Evolutionary conservation across 1,284 basidiomycete species (phyloP).

Genomic region (Phlebopus sp.): DNA sequence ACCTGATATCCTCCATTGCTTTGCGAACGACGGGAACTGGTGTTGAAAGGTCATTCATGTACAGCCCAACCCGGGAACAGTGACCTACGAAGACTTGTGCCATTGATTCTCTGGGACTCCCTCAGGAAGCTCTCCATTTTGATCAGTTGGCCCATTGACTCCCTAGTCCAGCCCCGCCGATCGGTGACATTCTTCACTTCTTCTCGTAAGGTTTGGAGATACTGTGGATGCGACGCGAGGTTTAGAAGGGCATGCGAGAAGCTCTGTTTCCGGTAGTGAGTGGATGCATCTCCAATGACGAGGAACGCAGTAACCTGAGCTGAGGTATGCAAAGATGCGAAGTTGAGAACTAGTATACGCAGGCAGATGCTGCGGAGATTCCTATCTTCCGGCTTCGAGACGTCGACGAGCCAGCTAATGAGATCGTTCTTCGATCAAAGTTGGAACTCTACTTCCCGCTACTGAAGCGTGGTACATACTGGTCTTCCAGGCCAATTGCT

Average conservation of each 20-base stretch:
- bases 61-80: background rate
- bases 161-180: constrained; percentile 37
- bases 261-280: constrained; percentile 23
- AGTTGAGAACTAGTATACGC: constrained; percentile 43
- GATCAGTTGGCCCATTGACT: constrained; percentile 32
- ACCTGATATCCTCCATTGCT: constrained; percentile 37
- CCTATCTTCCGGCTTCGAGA: constrained; percentile 30
- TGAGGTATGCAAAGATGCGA: constrained; percentile 41
- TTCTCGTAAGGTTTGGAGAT: constrained; percentile 35
- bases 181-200: constrained; percentile 34
- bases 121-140: constrained; percentile 43
- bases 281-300: background rate
- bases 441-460: constrained; percentile 6
- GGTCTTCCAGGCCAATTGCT: constrained; percentile 18
- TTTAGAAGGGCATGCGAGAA: constrained; percentile 37
- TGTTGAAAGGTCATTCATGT: constrained; percentile 1
- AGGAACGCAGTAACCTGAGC: constrained; percentile 32
- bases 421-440: constrained; percentile 38
- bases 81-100: constrained; percentile 29
- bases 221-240: constrained; percentile 38
- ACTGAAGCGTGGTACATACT: constrained; percentile 20
- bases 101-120: constrained; percentile 37
- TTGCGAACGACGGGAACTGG: constrained; percentile 36
- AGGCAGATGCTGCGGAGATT: constrained; percentile 33
- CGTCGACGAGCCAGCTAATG: constrained; percentile 46